Base-by-base conservation (phyloP, 345 rosid species). In the Salix arbutifolia region DNA sequence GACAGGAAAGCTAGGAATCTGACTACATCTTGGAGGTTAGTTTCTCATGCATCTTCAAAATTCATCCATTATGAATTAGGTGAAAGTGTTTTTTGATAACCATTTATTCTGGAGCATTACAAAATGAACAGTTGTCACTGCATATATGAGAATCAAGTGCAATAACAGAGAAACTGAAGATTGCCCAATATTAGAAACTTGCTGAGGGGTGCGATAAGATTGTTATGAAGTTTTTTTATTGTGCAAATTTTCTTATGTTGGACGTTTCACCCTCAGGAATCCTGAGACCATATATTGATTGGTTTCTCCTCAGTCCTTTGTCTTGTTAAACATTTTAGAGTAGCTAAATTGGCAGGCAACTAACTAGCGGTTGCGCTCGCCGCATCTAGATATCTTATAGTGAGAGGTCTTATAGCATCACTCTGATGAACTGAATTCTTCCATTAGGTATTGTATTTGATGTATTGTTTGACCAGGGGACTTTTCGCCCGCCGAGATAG, bases 11-110 rank as follows among this genome's bases (percentile, higher is more conserved):
- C 98, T 65, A 77, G 92, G 56, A 96, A 93, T 83, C 83, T 96
- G 70, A 89, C 97, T 23, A 74, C 97, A 26, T 93, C 99, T 8
- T 93, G 97, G 99, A 90, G 97, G 99, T 92, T 71, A 72, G 91
- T 82, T 74, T 48, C 74, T 76, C 50, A 71, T 72, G 17, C 50
- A 18, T 38, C 53, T 53, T 44, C 2, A 1, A 14, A 42, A 42
- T 48, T 25, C 62, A 48, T 65, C 16, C 4, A 17, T 69, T 5
- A 56, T 40, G 28, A 17, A 11, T 16, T 30, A 17, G 14, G 31
- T 18, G 26, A 2, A 23, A 26, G 31, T 2, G 19, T 68, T 40
- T 26, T n/a, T 28, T 21, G 58, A 18, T 38, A 61, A 28, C 40
- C 16, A 23, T 56, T 26, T 23, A 12, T 3, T 68, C 28, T 35